These are phyloP conservation scores for Trichocladium antarcticum DNA, from an alignment of 495 filamentous ascomycete genomes.

Conservation along the genomic window DNA sequence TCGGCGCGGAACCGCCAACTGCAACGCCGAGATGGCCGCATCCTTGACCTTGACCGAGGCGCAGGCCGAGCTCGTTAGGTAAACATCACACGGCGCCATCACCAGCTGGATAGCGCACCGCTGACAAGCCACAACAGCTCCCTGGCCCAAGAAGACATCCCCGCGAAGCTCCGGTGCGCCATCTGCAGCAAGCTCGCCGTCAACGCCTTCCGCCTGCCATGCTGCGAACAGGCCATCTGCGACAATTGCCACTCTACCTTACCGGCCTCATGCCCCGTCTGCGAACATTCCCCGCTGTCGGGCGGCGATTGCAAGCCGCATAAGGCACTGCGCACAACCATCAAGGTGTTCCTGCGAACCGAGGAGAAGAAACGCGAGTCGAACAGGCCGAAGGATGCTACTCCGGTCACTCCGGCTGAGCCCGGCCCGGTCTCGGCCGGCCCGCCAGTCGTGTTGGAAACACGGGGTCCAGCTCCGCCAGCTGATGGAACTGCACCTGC, in stretches of 20 bases:
- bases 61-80: conserved; percentile 32
- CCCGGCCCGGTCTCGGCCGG: conserved; percentile 20
- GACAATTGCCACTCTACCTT: conserved; percentile 72
- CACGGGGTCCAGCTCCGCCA: not conserved
- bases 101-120: not conserved
- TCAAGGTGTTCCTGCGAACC: conserved; percentile 76
- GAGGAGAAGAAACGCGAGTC: conserved; percentile 72
- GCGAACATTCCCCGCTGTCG: conserved; percentile 77
- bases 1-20: conserved; percentile 6
- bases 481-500: not conserved
- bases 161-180: conserved; percentile 87
- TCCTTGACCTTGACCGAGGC: conserved; percentile 20
- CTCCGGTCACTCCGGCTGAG: conserved; percentile 37
- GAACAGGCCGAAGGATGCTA: conserved; percentile 42
- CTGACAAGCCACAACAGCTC: conserved; percentile 43
- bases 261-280: conserved; percentile 77
- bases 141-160: conserved; percentile 73
- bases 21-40: conserved; percentile 19
- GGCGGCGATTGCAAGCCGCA: conserved; percentile 79
- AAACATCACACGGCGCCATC: not conserved
- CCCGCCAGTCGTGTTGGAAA: conserved; percentile 8
- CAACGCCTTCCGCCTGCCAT: conserved; percentile 82
- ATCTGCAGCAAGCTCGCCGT: conserved; percentile 85
- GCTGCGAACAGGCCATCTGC: conserved; percentile 92
- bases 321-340: conserved; percentile 76